Conservation (phyloP, 2,329 filamentous ascomycete species). For the Clathrospora elynae region DNA sequence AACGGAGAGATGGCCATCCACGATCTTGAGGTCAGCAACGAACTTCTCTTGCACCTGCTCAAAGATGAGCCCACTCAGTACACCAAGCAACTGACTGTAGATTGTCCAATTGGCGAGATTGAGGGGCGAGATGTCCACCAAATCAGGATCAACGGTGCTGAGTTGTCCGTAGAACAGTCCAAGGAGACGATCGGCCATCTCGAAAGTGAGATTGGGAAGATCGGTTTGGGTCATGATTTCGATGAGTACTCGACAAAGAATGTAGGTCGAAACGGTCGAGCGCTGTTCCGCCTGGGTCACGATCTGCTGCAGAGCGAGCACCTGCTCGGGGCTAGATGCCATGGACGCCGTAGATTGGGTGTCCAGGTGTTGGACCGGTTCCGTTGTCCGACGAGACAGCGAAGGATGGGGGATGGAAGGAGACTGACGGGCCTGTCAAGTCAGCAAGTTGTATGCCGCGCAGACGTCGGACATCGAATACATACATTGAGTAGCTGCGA, state of each 20-base stretch:
- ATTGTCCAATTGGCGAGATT: slow-evolving; percentile 95
- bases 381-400: slow-evolving; percentile 47
- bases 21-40: slow-evolving; percentile 76
- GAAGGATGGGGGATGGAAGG: slow-evolving; percentile 29
- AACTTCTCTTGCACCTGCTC: slow-evolving; percentile 81
- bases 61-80: slow-evolving; percentile 95
- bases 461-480: background rate
- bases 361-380: slow-evolving; percentile 39
- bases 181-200: slow-evolving; percentile 93
- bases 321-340: slow-evolving; percentile 36
- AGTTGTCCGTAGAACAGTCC: slow-evolving; percentile 97
- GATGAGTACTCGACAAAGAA: slow-evolving; percentile 89
- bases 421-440: slow-evolving; percentile 38
- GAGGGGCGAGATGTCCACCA: slow-evolving; percentile 75
- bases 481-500: slow-evolving; percentile 40
- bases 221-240: slow-evolving; percentile 93
- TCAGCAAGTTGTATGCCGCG: slow-evolving; percentile 22
- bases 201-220: slow-evolving; percentile 77
- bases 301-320: slow-evolving; percentile 66
- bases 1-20: slow-evolving; percentile 73
- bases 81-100: slow-evolving; percentile 89
- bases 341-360: slow-evolving; percentile 31
- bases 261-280: slow-evolving; percentile 93
- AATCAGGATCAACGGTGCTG: slow-evolving; percentile 83
- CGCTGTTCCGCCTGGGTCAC: slow-evolving; percentile 82